Base-by-base conservation (phyloP, 345 rosid genomes). In the Carallia brachiata region DNA sequence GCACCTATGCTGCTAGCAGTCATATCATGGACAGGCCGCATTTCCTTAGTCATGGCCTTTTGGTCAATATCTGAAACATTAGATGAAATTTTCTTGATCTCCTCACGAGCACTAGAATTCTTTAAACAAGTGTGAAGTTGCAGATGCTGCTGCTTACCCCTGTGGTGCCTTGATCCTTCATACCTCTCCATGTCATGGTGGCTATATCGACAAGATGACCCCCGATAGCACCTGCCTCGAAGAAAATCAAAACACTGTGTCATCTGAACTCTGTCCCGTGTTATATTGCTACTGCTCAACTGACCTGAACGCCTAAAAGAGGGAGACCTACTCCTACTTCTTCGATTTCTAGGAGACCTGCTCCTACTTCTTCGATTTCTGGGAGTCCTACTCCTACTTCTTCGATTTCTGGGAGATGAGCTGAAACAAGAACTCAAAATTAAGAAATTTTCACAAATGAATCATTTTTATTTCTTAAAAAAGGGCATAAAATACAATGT, bases 141-240 rank as follows among this genome's bases (percentile, higher is more conserved):
- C 52, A 37, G 36, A 71, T 54, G 30, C 73, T 69, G 76, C 40
- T 55, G 75, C 70, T 69, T 81, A 76, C 78, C 76, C 76, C 74
- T 74, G n/a, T 72, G 75, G 65, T 23, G 63, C 71, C 76, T 82
- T 52, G 83, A 73, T 69, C 75, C 80, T 18, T 80, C 84, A 48
- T 23, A 61, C 66, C 58, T 82, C 7, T 74, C 81, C 66, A 63
- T 53, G 73, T 75, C 84, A 76, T 83, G 84, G 73, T 88, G 93
- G 71, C 47, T 17, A 70, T 74, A 88, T 32, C 90, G 88, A 71
- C 90, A 88, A 27, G 84, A 79, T 32, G 83, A 78, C 69, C 89
- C 90, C 7, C 90, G 90, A 30, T 78, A 69, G 77, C 93, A 88
- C 81, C 72, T 83, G 63, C 93, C 87, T 19, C 87, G 82, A 61